These are phyloP conservation scores for Arctostaphylos glauca DNA, from an alignment of 148 eudicot genomes.

Conservation along the genomic window DNA sequence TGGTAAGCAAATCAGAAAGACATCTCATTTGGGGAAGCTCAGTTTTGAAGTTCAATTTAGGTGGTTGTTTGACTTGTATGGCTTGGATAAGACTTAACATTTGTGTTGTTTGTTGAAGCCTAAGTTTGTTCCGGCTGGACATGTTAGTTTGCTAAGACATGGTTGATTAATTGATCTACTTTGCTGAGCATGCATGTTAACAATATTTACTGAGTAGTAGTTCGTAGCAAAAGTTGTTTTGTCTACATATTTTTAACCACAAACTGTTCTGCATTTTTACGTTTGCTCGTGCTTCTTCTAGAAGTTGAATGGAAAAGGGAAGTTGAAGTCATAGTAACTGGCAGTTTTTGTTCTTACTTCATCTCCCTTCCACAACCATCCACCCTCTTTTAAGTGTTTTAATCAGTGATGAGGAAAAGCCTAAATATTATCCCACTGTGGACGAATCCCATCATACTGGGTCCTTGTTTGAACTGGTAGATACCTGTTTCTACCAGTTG, in stretches of 20 bases:
- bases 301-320: neutral
- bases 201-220: neutral
- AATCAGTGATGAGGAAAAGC: neutral
- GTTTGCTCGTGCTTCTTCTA: neutral
- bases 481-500: neutral
- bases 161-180: neutral
- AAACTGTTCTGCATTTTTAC: neutral
- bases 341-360: neutral
- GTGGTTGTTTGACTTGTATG: neutral
- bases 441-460: slow-evolving; percentile 2
- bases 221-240: neutral
- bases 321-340: neutral
- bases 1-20: neutral
- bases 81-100: neutral
- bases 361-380: neutral
- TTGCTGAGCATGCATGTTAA: neutral
- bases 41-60: neutral
- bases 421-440: neutral
- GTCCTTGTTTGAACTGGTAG: neutral
- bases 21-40: neutral
- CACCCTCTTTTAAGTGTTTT: neutral
- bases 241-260: neutral
- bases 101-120: neutral
- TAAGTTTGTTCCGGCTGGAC: neutral
- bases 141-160: neutral